Evolutionary conservation across 2,329 filamentous ascomycete species (phyloP).

Genomic region (Fusarium solani-melongenae): DNA sequence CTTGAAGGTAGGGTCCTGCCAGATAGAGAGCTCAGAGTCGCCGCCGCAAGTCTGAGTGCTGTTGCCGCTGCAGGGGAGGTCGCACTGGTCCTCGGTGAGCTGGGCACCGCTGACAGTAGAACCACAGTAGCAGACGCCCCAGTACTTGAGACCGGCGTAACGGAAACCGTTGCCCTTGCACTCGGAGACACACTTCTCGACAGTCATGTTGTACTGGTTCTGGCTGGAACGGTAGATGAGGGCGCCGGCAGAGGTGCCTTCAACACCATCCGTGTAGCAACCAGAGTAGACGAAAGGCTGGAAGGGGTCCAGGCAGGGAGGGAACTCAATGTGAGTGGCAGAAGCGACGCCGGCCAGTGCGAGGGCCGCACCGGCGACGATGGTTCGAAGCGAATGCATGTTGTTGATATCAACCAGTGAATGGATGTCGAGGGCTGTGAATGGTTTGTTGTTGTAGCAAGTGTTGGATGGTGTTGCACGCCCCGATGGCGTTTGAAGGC

Average conservation of each 20-base stretch:
- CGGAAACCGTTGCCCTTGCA: constrained; percentile 65
- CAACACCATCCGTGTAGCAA: constrained; percentile 55
- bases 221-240: constrained; percentile 56
- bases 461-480: constrained; percentile 1
- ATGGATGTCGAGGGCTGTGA: constrained; percentile 24
- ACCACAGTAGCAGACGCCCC: constrained; percentile 65
- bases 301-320: constrained; percentile 57
- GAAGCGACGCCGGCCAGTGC: constrained; percentile 51
- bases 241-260: constrained; percentile 47
- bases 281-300: constrained; percentile 61
- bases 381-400: constrained; percentile 37
- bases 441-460: constrained; percentile 12
- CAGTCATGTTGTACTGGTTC: constrained; percentile 55
- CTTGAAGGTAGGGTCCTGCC: constrained; percentile 60
- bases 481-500: constrained; percentile 25
- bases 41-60: constrained; percentile 59
- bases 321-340: constrained; percentile 58
- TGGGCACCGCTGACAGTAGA: constrained; percentile 63
- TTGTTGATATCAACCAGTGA: constrained; percentile 24
- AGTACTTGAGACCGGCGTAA: constrained; percentile 63
- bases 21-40: constrained; percentile 59
- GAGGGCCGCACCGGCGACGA: constrained; percentile 53
- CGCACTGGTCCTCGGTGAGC: constrained; percentile 65
- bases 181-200: constrained; percentile 59
- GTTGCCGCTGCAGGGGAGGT: constrained; percentile 64